Conservation (phyloP, 192 early-diverging fungal species). For the Coemansia sp. region DNA sequence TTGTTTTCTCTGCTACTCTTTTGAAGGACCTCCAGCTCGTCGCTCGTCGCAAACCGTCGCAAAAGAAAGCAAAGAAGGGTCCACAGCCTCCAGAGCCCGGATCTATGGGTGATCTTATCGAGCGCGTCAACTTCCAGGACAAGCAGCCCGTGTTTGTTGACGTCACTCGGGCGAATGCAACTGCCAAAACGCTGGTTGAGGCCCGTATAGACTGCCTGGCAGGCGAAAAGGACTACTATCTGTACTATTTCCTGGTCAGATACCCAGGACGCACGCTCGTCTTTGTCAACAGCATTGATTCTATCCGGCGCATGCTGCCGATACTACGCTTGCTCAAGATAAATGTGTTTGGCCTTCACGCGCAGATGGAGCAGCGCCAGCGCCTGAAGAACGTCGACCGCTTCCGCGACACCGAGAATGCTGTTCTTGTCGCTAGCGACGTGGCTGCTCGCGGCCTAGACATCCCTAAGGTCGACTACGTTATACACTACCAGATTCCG, state of each 20-base stretch:
- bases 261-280: constrained; percentile 90
- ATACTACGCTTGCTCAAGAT: constrained; percentile 74
- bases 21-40: constrained; percentile 51
- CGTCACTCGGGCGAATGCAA: constrained; percentile 63
- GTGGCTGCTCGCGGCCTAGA: constrained; percentile 96
- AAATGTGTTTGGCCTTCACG: constrained; percentile 82
- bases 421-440: constrained; percentile 91
- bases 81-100: constrained; percentile 31
- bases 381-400: constrained; percentile 90
- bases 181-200: constrained; percentile 73
- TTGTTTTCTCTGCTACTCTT: constrained; percentile 94
- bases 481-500: constrained; percentile 95
- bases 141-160: constrained; percentile 75
- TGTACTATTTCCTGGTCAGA: constrained; percentile 85
- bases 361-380: constrained; percentile 96
- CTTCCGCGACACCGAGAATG: constrained; percentile 70
- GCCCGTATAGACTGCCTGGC: constrained; percentile 82
- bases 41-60: constrained; percentile 19
- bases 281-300: constrained; percentile 96
- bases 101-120: constrained; percentile 71
- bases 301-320: constrained; percentile 84
- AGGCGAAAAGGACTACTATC: constrained; percentile 78
- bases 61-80: constrained; percentile 26
- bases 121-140: constrained; percentile 75
- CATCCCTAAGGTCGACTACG: constrained; percentile 88